A percentile compares a stretch with the other conserved stretches of the same genome.
Evolutionary conservation across 1,284 basidiomycete species (phyloP).

Genomic region (Amylostereum areolatum): DNA sequence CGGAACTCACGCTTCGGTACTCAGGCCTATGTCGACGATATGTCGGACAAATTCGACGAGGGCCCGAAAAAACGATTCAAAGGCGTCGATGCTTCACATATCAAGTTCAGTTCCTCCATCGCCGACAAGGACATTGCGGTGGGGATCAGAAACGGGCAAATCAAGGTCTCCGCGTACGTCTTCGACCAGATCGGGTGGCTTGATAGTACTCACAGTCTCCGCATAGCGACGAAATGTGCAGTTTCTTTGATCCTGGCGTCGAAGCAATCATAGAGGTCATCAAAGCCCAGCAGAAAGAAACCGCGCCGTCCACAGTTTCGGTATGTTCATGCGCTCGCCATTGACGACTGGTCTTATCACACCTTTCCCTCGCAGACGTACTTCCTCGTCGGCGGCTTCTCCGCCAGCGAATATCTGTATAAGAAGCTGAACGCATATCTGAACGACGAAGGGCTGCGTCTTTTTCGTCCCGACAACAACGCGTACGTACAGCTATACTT

Average conservation of each 20-base stretch:
- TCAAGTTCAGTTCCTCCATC: slow-evolving; percentile 38
- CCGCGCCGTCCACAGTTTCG: too few relatives aligned
- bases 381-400: slow-evolving; percentile 41
- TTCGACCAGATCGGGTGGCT: neutral
- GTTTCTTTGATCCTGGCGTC: slow-evolving; percentile 29
- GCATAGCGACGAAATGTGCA: slow-evolving; percentile 32
- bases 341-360: too few relatives aligned
- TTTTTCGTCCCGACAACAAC: slow-evolving; percentile 33
- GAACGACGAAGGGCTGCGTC: slow-evolving; percentile 19
- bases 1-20: neutral
- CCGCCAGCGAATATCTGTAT: slow-evolving; percentile 45
- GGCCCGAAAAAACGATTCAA: slow-evolving; percentile 43
- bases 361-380: slow-evolving; percentile 20
- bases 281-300: neutral
- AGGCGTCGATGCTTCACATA: slow-evolving; percentile 35
- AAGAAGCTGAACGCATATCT: slow-evolving; percentile 27
- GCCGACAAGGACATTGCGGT: slow-evolving; percentile 37
- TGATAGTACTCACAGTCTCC: neutral
- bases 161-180: slow-evolving; percentile 36
- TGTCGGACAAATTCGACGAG: slow-evolving; percentile 26
- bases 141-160: slow-evolving; percentile 40
- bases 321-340: too few relatives aligned
- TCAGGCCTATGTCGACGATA: neutral
- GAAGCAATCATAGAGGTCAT: neutral
- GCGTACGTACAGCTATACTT: slow-evolving; percentile 23